Evolutionary conservation across 2,329 filamentous ascomycete species (phyloP).

Genomic region (Talaromyces amestolkiae): DNA sequence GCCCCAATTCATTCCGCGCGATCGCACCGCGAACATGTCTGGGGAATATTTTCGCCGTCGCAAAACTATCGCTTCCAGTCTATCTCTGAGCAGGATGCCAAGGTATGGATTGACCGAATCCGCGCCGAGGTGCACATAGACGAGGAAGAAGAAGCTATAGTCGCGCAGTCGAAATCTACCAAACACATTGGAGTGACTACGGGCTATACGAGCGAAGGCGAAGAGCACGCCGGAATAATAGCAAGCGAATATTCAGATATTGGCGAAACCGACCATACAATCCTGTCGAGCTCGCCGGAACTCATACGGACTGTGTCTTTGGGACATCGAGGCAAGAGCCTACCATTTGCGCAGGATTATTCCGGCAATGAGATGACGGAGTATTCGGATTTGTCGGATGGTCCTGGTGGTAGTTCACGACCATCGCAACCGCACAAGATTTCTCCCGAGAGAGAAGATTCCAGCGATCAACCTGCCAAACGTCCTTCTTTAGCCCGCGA

Average conservation of each 20-base stretch:
- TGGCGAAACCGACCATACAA: constrained; percentile 27
- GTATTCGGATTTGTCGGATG: constrained; percentile 82
- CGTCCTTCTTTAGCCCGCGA: constrained; percentile 15
- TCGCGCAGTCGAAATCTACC: constrained; percentile 39
- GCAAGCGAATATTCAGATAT: constrained; percentile 45
- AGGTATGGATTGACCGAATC: constrained; percentile 83
- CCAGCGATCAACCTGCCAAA: not conserved
- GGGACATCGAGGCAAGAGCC: constrained; percentile 27
- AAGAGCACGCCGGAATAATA: constrained; percentile 32
- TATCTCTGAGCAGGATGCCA: constrained; percentile 67
- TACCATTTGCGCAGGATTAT: constrained; percentile 51
- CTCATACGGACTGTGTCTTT: constrained; percentile 31
- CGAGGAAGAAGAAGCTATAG: constrained; percentile 82
- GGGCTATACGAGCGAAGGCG: constrained; percentile 21
- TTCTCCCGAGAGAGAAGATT: not conserved
- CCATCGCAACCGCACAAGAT: constrained; percentile 23
- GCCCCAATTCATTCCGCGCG: constrained; percentile 86
- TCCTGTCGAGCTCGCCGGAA: constrained; percentile 34
- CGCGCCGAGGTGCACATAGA: constrained; percentile 77
- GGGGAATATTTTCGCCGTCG: constrained; percentile 86
- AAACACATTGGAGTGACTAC: constrained; percentile 1
- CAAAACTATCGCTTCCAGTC: constrained; percentile 91
- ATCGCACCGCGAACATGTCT: constrained; percentile 79
- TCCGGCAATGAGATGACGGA: constrained; percentile 69
- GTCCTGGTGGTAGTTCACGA: constrained; percentile 28